Conservation (phyloP, 148 eudicot genomes). For the Amaranthus palmeri region DNA sequence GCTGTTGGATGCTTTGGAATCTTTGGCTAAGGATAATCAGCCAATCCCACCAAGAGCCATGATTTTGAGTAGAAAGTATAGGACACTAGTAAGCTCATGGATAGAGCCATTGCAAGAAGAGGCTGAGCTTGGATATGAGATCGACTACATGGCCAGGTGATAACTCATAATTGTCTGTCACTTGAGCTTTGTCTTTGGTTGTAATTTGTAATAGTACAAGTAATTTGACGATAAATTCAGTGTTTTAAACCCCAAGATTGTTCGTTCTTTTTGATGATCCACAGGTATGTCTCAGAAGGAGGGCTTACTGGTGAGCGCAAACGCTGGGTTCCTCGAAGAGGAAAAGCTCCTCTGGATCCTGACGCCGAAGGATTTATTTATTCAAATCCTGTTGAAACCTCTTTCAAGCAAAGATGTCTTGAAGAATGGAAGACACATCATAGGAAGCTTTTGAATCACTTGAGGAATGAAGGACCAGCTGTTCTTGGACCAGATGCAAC, state of each 20-base stretch:
- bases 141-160: conserved; percentile 91
- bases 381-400: conserved; percentile 76
- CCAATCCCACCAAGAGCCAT: conserved; percentile 90
- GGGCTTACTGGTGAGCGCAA: conserved; percentile 97
- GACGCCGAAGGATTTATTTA: conserved; percentile 83
- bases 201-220: not conserved
- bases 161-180: conserved; percentile 20
- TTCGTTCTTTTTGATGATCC: conserved; percentile 8
- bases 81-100: conserved; percentile 96
- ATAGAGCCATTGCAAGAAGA: conserved; percentile 98
- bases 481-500: conserved; percentile 60
- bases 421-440: conserved; percentile 74
- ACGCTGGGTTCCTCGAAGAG: conserved; percentile 97
- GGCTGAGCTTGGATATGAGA: conserved; percentile 93
- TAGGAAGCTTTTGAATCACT: conserved; percentile 61
- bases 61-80: conserved; percentile 86
- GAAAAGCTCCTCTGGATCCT: conserved; percentile 93
- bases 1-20: conserved; percentile 83
- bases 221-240: not conserved
- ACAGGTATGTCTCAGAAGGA: conserved; percentile 87
- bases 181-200: not conserved
- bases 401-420: conserved; percentile 85
- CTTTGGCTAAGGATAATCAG: conserved; percentile 80
- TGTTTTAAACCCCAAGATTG: not conserved
- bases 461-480: conserved; percentile 74